Evolutionary conservation across 768 basidiomycete species (phyloP), one percentile per base, ranked within the genome.

Genomic region (Coprinopsis marcescibilis): DNA sequence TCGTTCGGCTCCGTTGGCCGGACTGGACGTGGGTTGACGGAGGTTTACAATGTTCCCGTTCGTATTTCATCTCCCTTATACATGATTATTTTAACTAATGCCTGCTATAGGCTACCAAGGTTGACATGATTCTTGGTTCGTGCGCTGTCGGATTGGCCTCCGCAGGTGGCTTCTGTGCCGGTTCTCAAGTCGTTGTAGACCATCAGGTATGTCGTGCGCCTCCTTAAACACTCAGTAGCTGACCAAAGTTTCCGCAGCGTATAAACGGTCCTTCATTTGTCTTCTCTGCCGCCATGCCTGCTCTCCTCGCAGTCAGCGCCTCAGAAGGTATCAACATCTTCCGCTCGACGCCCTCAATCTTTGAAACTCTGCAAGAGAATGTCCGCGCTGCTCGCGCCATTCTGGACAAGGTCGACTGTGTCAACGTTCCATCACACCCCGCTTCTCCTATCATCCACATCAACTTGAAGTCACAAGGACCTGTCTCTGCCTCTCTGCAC

Each of bases 201-300:
- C 95, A 99, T 60, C 95, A 93, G 74, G 89, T 86, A 55, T 17
- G 55, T 17, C 66, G 43, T 24, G 11, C 26, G 8, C 20, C 1
- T 19, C 5, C 2, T 12, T 2, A 19, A 14, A 14, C 17, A 3
- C 41, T 1, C 20, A 8, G 3, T 17, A 23, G 20, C 17, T 44
- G 44, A 1, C 10, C 19, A 23, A 7, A 33, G 21, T 39, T 25
- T 29, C 3, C 41, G 26, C 57, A 96, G 80, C 92, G 92, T 37
- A 96, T 95, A 76, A 98, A 98, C 61, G 91, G 89, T 13, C 83
- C 91, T 3, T 82, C 92, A 0, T 95, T 91, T 62, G 92, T 99
- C 49, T 99, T 92, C 72, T 96, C 95, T 1, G 96, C 96, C 14
- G 83, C 95, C 2, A 82, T 95, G 70, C 96, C 96, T 0, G 80